These are phyloP conservation scores for Boletus semigastroideus DNA, from an alignment of 1,284 basidiomycete species.

Conservation along the genomic window DNA sequence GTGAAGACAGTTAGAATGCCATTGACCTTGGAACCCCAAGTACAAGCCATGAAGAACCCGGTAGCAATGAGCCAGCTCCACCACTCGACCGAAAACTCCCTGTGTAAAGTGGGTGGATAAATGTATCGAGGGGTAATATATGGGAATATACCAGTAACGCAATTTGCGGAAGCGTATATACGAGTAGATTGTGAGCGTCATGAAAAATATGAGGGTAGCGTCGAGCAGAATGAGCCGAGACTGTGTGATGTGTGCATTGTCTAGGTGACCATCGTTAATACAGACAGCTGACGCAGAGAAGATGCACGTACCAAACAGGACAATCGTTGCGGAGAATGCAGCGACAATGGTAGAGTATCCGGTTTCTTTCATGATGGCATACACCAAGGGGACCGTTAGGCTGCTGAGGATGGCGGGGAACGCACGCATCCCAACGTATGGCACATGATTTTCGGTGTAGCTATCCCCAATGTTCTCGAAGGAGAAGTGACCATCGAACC, in stretches of 20 bases:
- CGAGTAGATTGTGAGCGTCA: slow-evolving; percentile 90
- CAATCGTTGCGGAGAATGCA: slow-evolving; percentile 81
- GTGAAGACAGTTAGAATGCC: slow-evolving; percentile 90
- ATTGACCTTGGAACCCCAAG: slow-evolving; percentile 98
- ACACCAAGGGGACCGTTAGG: slow-evolving; percentile 88
- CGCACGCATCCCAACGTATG: slow-evolving; percentile 91
- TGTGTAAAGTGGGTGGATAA: slow-evolving; percentile 28
- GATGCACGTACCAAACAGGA: slow-evolving; percentile 77
- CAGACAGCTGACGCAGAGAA: not conserved
- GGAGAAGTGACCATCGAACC: slow-evolving; percentile 91
- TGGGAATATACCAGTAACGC: slow-evolving; percentile 74
- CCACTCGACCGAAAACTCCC: slow-evolving; percentile 88
- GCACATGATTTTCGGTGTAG: slow-evolving; percentile 85
- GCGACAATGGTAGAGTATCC: slow-evolving; percentile 91
- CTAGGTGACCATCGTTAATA: slow-evolving; percentile 42
- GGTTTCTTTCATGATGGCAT: slow-evolving; percentile 96
- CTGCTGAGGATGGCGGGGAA: slow-evolving; percentile 90
- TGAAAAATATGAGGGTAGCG: slow-evolving; percentile 94
- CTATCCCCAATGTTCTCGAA: slow-evolving; percentile 97
- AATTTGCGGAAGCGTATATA: slow-evolving; percentile 96
- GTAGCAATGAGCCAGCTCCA: slow-evolving; percentile 94
- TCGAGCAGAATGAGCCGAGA: slow-evolving; percentile 96
- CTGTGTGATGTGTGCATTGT: slow-evolving; percentile 96
- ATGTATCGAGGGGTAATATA: not conserved
- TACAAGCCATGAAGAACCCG: slow-evolving; percentile 91